Base-by-base conservation (phyloP, 108 stramenopile species). In the Phaeodactylum tricornutum region DNA sequence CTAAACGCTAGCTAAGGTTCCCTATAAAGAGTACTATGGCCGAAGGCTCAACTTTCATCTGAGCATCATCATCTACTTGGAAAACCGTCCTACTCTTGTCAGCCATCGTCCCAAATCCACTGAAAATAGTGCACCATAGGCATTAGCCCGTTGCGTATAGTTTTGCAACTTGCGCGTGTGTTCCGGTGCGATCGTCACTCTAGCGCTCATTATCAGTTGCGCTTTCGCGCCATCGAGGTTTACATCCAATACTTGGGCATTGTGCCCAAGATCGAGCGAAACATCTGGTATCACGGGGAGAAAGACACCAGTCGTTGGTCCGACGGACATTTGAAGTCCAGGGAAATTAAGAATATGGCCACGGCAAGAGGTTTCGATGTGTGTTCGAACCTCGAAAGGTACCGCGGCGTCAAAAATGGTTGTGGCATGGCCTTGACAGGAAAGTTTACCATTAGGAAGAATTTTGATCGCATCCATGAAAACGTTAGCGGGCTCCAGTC, bases 301-400 rank as follows among this genome's bases (percentile, higher is more conserved):
- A 40, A 69, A 67, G 23, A 66, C 29, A 0, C 66, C 66, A 20
- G 69, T 24, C 22, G 46, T 37, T 9, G 64, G 51, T 39, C 57
- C 63, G 20, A 74, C 29, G 2, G 62, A 67, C 2, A 74, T 43
- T 31, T 69, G 62, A 3, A 74, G 51, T 19, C 73, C 73, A 2
- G 73, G 67, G 55, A 74, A 74, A 32, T 55, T 59, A 16, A 74
- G n/a, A 9, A 69, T 60, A 43, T 74, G 73, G 5, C 73, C 73
- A 12, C 68, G 60, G 25, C 46, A 58, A 12, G 58, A 24, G n/a
- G 28, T 31, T 9, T 23, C 42, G 41, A 74, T 54, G 2, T 64
- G 58, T 2, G 73, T 62, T 14, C 73, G 73, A 17, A 74, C 73
- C 25, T 62, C 73, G 53, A 69, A 74, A 3, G 20, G 31, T 26